A percentile compares a stretch with the other conserved stretches of the same genome.
phyloP scores from a whole-genome alignment of 2,329 filamentous ascomycete species.

The Pochonia chlamydosporia region DNA sequence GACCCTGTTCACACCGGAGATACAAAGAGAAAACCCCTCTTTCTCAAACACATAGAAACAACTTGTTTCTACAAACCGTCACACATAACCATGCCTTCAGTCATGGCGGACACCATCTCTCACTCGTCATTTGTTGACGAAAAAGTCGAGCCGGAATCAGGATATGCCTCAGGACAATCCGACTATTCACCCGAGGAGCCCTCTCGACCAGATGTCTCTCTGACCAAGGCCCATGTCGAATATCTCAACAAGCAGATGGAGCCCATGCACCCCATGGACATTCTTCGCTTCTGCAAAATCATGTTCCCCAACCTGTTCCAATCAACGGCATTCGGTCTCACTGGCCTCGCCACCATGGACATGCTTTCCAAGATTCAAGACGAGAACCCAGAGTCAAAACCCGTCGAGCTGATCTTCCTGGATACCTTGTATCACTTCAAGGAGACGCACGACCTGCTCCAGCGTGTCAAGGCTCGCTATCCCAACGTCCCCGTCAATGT shows the following conservation, averaged over 20 bases:
- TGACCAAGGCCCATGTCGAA: slow-evolving; percentile 81
- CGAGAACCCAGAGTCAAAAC: slow-evolving; percentile 53
- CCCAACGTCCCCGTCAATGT: slow-evolving; percentile 76
- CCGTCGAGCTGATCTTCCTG: slow-evolving; percentile 69
- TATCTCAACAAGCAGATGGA: slow-evolving; percentile 89
- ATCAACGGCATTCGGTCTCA: slow-evolving; percentile 77
- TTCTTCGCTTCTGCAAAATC: slow-evolving; percentile 86
- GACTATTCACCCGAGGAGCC: slow-evolving; percentile 31
- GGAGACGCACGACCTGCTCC: slow-evolving; percentile 68
- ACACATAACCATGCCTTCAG: background rate
- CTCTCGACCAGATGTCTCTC: slow-evolving; percentile 67
- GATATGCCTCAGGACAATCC: slow-evolving; percentile 62
- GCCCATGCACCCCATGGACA: slow-evolving; percentile 81
- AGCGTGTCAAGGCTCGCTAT: slow-evolving; percentile 71
- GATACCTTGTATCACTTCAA: slow-evolving; percentile 79
- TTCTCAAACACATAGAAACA: background rate
- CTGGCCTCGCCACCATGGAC: slow-evolving; percentile 76
- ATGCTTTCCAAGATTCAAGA: slow-evolving; percentile 73
- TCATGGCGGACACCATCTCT: slow-evolving; percentile 32
- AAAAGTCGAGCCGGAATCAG: slow-evolving; percentile 63
- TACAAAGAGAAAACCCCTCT: background rate
- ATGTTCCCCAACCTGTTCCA: slow-evolving; percentile 87
- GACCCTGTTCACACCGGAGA: background rate
- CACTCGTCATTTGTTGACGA: slow-evolving; percentile 31
- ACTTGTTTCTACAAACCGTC: background rate